Evolutionary conservation across 2,329 filamentous ascomycete genomes (phyloP), one percentile per base, ranked within the genome.

Genomic region (Claviceps purpurea): DNA sequence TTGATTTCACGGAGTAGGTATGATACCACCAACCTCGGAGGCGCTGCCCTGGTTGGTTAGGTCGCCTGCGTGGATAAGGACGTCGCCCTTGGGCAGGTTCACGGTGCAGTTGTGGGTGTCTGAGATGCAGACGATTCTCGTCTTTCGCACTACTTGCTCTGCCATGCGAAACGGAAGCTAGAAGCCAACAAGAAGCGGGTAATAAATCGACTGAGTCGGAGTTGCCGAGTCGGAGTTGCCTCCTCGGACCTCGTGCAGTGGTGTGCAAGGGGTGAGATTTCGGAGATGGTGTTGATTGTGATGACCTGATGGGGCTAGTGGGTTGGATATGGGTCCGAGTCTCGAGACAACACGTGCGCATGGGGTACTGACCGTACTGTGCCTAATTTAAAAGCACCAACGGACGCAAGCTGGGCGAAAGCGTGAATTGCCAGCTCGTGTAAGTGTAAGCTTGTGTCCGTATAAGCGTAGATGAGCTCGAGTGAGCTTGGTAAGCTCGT

Each of bases 31-130:
- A 40, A 75, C 74, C 67, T 82, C 79, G 6, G 69, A 70, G 56
- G 71, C 70, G 56, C 70, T 82, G 16, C 86, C 86, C 61, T 85
- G 80, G 62, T 88, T 89, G 3, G 85, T 87, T 57, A 90, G 66
- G 62, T 90, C 86, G 6, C 86, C 85, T 1, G 85, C 85, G 61
- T 89, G 85, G 49, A 89, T 81, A 38, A 90, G 72, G 8, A 90
- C 78, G 62, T 90, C 84, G 42, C 85, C 86, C 22, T 74, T 74
- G 0, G 86, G 85, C 1, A 89, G 73, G 59, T 79, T 82, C 58
- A 78, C 72, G 2, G 73, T 73, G 57, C 71, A 74, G 62, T 87
- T 87, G 66, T 89, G 85, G 2, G 85, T 89, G 66, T 90, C 86
- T 4, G 85, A 86, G 52, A 89, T 75, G 67, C 84, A 88, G 50